phyloP scores from a whole-genome alignment of 495 filamentous ascomycete genomes.

The Podospora pseudoanserina region DNA sequence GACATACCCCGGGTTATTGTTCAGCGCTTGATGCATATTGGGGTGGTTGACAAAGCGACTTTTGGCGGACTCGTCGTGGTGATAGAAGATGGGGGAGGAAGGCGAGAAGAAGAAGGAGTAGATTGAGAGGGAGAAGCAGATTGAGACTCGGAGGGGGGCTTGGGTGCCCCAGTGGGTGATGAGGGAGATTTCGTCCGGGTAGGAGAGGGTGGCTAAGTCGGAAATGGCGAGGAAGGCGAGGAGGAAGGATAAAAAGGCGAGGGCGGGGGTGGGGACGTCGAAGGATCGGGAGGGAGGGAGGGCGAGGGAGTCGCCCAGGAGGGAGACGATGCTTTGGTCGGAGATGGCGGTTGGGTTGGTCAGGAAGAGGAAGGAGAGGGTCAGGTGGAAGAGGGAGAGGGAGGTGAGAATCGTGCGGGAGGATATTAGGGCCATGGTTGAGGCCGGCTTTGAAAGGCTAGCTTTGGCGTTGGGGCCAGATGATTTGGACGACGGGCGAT shows the following conservation, averaged over 20 bases:
- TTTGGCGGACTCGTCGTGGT: conserved; percentile 13
- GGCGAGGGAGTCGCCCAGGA: conserved; percentile 77
- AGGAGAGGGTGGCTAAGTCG: conserved; percentile 68
- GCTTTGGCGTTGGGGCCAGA: neutral
- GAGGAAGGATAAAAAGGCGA: conserved; percentile 67
- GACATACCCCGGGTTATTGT: conserved; percentile 25
- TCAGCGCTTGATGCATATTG: conserved; percentile 15
- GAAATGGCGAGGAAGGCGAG: conserved; percentile 63
- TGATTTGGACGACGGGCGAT: neutral
- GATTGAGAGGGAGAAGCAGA: conserved; percentile 63
- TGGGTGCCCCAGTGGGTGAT: conserved; percentile 66
- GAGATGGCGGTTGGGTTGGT: conserved; percentile 63
- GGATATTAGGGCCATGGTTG: conserved; percentile 75
- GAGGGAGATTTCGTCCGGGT: conserved; percentile 64
- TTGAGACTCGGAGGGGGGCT: conserved; percentile 59
- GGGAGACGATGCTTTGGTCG: conserved; percentile 76
- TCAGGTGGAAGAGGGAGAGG: conserved; percentile 76
- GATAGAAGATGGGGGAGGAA: conserved; percentile 38
- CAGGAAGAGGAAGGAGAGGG: conserved; percentile 78
- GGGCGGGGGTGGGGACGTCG: conserved; percentile 59
- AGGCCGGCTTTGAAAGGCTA: neutral
- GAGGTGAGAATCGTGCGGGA: conserved; percentile 71
- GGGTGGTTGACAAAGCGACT: conserved; percentile 29
- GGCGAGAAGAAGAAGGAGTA: conserved; percentile 62
- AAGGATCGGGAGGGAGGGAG: conserved; percentile 57